Percentiles rank a stretch among this genome's conserved stretches.
Evolutionary conservation across 2,329 filamentous ascomycete genomes (phyloP).

Genomic region (Stenocarpella maydis): DNA sequence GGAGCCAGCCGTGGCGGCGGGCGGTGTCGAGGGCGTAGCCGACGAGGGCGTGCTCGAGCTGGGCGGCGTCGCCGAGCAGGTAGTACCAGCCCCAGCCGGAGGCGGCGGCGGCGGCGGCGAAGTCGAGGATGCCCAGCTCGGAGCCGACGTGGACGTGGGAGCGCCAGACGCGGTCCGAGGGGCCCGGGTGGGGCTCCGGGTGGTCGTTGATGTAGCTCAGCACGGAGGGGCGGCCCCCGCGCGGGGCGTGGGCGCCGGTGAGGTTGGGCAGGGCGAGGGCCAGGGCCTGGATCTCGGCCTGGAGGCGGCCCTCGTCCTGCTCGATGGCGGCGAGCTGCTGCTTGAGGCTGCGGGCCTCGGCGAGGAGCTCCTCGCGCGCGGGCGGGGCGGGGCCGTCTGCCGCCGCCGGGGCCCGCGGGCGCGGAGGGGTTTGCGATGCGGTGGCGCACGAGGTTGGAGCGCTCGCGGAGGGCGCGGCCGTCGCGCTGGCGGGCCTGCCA

Average conservation of each 20-base stretch:
- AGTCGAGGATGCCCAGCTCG: conserved; percentile 90
- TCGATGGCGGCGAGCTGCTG: conserved; percentile 67
- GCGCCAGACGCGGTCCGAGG: conserved; percentile 61
- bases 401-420: conserved; percentile 54
- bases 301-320: conserved; percentile 65
- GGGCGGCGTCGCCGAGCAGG: conserved; percentile 86
- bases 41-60: conserved; percentile 93
- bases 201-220: conserved; percentile 83
- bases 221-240: conserved; percentile 69
- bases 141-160: conserved; percentile 89
- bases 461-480: conserved; percentile 68
- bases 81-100: conserved; percentile 99
- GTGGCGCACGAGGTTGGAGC: conserved; percentile 70
- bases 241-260: conserved; percentile 78
- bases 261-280: conserved; percentile 87
- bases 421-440: conserved; percentile 63
- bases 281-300: conserved; percentile 73
- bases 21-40: conserved; percentile 84
- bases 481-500: conserved; percentile 69
- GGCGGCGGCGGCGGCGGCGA: conserved; percentile 79
- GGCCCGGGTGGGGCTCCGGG: conserved; percentile 49
- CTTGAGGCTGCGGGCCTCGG: conserved; percentile 73
- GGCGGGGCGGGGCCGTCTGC: conserved; percentile 39
- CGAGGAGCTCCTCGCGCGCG: conserved; percentile 62
- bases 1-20: conserved; percentile 74